Base-by-base conservation (phyloP, 768 basidiomycete genomes). In the Tulasnella sp. region DNA sequence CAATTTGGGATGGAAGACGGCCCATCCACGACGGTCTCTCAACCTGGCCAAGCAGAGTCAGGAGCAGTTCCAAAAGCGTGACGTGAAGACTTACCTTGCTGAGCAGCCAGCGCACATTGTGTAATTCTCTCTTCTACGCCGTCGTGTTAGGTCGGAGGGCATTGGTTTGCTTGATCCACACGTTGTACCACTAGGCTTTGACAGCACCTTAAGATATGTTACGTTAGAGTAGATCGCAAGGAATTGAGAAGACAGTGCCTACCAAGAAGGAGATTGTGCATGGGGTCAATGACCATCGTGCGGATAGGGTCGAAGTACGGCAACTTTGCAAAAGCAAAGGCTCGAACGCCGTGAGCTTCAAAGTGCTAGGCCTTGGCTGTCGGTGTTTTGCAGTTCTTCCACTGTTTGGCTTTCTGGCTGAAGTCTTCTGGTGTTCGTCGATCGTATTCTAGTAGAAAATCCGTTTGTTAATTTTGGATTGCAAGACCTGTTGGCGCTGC, bases 11-110 rank as follows among this genome's bases (percentile, higher is more conserved):
- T 9, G 79, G 79, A 26, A 80, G 67, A 6, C 73, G 69, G 0
- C 79, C 79, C 11, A 77, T 76, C 79, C 79, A 79, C 5, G 74
- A 62, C 9, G 78, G 77, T 3, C 75, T 16, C 63, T 79, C 78
- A 73, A 78, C 77, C 79, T 80, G 62, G n/a, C 6, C 8, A 26
- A 74, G 74, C 11, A n/a, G 68, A 6, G 69, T 37, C n/a, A n/a
- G n/a, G n/a, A n/a, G n/a, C n/a, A n/a, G n/a, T n/a, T n/a, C n/a
- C n/a, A n/a, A n/a, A n/a, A n/a, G n/a, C n/a, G n/a, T n/a, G n/a
- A n/a, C n/a, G n/a, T n/a, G n/a, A n/a, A n/a, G 3, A 44, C 42
- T 44, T 3, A 44, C 42, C 14, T 14, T 44, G 5, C 12, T 14
- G n/a, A 44, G 42, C 5, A 44, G 42, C 5, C 16, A 44, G 5